Percentiles rank a stretch among this genome's conserved stretches.
Evolutionary conservation across 2,329 filamentous ascomycete genomes (phyloP).

Genomic region (Pseudophaeomoniella oleicola): DNA sequence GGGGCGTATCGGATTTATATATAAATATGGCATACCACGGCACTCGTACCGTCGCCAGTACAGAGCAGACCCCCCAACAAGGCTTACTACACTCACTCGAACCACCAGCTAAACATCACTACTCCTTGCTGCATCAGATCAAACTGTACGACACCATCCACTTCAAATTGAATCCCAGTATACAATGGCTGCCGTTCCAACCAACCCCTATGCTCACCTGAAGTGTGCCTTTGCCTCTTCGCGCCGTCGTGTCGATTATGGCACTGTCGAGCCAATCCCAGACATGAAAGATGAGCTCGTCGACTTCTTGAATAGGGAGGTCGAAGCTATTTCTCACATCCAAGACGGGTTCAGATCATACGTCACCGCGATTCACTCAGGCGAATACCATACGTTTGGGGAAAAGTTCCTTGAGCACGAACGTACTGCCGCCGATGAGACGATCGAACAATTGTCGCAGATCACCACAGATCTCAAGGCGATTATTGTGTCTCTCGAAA

Average conservation of each 20-base stretch:
- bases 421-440: conserved; percentile 5
- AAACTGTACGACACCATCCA: too few relatives aligned
- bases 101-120: too few relatives aligned
- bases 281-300: conserved; percentile 4
- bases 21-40: too few relatives aligned
- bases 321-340: conserved; percentile 3
- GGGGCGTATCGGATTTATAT: too few relatives aligned
- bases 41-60: too few relatives aligned
- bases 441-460: conserved; percentile 7
- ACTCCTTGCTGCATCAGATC: too few relatives aligned
- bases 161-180: too few relatives aligned
- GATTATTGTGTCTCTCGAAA: conserved; percentile 3
- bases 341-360: conserved; percentile 4
- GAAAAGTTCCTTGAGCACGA: conserved; percentile 7
- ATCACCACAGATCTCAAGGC: conserved; percentile 4
- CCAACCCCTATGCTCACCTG: background rate
- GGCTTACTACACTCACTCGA: too few relatives aligned
- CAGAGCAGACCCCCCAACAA: too few relatives aligned
- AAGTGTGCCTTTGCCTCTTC: conserved; percentile 7
- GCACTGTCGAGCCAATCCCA: conserved; percentile 4
- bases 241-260: conserved; percentile 2
- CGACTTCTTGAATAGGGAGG: conserved; percentile 4
- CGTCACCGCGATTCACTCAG: conserved; percentile 6
- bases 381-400: conserved; percentile 7
- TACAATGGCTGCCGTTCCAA: too few relatives aligned